These are phyloP conservation scores for Aspergillus indologenus DNA, from an alignment of 495 filamentous ascomycete species.

Conservation along the genomic window DNA sequence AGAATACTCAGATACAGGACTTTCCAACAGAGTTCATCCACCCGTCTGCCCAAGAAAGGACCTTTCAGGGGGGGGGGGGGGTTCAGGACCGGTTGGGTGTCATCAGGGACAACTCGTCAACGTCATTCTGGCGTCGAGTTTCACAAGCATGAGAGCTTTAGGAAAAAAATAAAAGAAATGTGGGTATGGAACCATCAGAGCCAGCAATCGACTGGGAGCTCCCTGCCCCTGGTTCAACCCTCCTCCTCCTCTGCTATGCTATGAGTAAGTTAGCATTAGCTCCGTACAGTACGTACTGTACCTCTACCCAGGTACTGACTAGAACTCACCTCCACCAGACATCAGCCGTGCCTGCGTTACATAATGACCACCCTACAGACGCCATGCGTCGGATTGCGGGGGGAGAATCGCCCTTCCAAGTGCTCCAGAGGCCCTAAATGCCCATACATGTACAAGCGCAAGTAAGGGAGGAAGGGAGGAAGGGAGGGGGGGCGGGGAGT, in stretches of 20 bases:
- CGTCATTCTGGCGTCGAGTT: conserved; percentile 26
- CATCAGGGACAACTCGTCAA: conserved; percentile 12
- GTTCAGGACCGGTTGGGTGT: not conserved
- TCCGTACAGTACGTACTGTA: too few species aligned
- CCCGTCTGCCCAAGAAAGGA: not conserved
- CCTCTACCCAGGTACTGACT: not conserved
- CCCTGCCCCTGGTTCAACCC: not conserved
- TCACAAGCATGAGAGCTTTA: conserved; percentile 3
- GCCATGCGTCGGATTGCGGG: conserved; percentile 11
- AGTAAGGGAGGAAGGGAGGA: not conserved
- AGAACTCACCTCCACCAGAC: not conserved
- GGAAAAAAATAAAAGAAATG: not conserved
- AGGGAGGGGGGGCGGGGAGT: not conserved
- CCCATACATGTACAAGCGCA: not conserved
- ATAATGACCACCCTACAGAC: not conserved
- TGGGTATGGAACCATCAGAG: not conserved
- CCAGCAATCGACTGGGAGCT: not conserved
- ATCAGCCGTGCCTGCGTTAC: not conserved
- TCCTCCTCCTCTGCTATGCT: not conserved
- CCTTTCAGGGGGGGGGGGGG: too few species aligned
- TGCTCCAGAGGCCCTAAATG: not conserved
- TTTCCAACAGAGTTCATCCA: too few species aligned
- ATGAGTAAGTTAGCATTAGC: too few species aligned
- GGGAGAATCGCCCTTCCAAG: not conserved
- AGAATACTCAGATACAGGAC: too few species aligned